phyloP scores from a whole-genome alignment of 129 eudicot species.

The Helichrysum umbraculigerum region DNA sequence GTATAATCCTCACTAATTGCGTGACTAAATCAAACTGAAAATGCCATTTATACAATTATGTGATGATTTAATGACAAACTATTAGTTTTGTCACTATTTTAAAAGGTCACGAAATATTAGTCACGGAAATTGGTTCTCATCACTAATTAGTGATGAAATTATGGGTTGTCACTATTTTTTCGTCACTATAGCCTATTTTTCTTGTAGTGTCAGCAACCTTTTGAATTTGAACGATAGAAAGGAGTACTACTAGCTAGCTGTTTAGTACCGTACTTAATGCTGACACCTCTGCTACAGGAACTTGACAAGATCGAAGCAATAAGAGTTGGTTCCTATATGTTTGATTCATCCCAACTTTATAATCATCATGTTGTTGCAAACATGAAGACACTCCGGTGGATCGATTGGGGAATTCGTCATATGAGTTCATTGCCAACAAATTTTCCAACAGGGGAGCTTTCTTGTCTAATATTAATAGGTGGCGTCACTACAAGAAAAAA shows the following conservation, averaged over 20 bases:
- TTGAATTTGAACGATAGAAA: background rate
- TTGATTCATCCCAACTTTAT: background rate
- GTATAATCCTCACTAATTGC: too few relatives aligned
- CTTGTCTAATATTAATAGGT: conserved; percentile 1
- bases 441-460: conserved; percentile 2
- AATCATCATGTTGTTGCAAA: conserved; percentile 13
- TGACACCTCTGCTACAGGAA: background rate
- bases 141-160: too few relatives aligned
- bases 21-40: too few relatives aligned
- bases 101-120: too few relatives aligned
- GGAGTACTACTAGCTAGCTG: background rate
- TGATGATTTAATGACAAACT: too few relatives aligned
- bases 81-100: too few relatives aligned
- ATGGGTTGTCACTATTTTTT: too few relatives aligned
- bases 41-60: too few relatives aligned
- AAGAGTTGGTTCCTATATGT: background rate
- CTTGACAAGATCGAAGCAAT: conserved; percentile 13
- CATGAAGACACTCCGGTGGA: conserved; percentile 25
- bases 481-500: too few relatives aligned
- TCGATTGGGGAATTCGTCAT: background rate
- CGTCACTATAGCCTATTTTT: too few relatives aligned
- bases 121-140: too few relatives aligned
- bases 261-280: background rate
- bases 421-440: background rate
- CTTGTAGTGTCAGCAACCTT: background rate